These are phyloP conservation scores for Lagenidium giganteum DNA, from an alignment of 352 stramenopile genomes.

Conservation along the genomic window DNA sequence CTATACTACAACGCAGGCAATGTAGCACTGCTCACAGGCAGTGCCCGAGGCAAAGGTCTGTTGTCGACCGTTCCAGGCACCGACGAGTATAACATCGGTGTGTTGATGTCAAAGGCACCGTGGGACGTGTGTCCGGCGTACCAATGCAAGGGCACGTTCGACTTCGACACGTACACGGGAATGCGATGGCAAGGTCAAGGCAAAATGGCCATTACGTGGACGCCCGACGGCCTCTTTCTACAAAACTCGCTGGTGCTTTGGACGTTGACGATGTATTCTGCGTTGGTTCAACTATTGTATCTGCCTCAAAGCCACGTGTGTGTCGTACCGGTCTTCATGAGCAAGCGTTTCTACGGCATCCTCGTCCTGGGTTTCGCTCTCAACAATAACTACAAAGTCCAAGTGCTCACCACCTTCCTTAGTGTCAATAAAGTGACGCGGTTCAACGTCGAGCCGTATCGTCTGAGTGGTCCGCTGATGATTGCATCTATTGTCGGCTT, in stretches of 20 bases:
- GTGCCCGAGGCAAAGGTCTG: conserved; percentile 2
- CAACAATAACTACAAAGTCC: conserved; percentile 16
- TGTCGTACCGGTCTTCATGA: conserved; percentile 16
- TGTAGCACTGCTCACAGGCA: conserved; percentile 6
- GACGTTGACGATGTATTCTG: conserved; percentile 11
- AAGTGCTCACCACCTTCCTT: conserved; percentile 20
- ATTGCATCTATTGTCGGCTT: conserved; percentile 15
- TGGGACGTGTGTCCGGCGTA: conserved; percentile 13
- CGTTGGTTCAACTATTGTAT: conserved; percentile 12
- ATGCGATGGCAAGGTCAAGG: conserved; percentile 17
- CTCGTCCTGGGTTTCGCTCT: conserved; percentile 7
- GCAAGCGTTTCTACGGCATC: conserved; percentile 11
- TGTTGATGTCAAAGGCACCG: conserved; percentile 14
- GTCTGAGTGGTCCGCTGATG: conserved; percentile 10
- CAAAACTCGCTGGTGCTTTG: conserved; percentile 22
- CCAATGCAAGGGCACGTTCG: conserved; percentile 11
- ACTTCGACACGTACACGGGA: conserved; percentile 7
- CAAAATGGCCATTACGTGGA: conserved; percentile 18
- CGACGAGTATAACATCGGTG: conserved; percentile 18
- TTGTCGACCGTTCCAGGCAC: conserved; percentile 11
- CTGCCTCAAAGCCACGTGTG: conserved; percentile 13
- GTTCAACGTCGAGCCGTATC: conserved; percentile 9
- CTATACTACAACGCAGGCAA: conserved; percentile 17
- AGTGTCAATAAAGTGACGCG: conserved; percentile 11
- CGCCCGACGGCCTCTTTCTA: conserved; percentile 10